Evolutionary conservation across 257 asterid species (phyloP), one percentile per base, ranked within the genome.

Genomic region (Jacaranda mimosifolia): DNA sequence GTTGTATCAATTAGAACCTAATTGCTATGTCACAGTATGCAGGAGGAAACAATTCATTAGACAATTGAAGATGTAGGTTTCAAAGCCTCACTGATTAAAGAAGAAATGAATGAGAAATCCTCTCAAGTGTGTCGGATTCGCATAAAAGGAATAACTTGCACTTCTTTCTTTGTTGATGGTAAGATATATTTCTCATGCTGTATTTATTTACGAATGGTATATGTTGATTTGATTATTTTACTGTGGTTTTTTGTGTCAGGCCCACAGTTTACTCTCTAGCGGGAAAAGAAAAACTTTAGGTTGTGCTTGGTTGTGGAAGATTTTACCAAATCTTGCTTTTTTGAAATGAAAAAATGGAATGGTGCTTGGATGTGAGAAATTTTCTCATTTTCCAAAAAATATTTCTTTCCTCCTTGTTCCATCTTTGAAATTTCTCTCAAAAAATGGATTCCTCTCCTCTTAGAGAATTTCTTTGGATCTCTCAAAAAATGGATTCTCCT

Each of bases 61-160:
- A 79, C 86, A 3, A 86, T 86, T 10, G 91, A 89, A 64, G 92
- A 89, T 67, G 96, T 82, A 8, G 94, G 91, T n/a, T 91, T 89
- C 62, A 63, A 87, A 71, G 90, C 91, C 9, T 64, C 56, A 6
- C 35, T 89, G 57, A 70, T 83, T 3, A n/a, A 81, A 57, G 88
- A 86, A 56, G 91, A 84, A 12, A 42, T 65, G 11, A 74, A 53
- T 6, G 80, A 85, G 69, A 80, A 65, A 70, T 35, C 77, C 13
- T 70, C 83, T 3, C 86, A 79, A 79, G 32, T 26, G 32, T 26
- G 32, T 26, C 32, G 1, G 32, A 26, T 26, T 26, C 32, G 2
- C 32, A 26, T 26, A 26, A 26, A 26, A 26, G 32, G 32, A 26
- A 26, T 26, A 26, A 26, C 32, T 26, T 26, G 32, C 32, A 26